Conservation (phyloP, 1,284 basidiomycete genomes). For the Ustilago shanxiensis region DNA sequence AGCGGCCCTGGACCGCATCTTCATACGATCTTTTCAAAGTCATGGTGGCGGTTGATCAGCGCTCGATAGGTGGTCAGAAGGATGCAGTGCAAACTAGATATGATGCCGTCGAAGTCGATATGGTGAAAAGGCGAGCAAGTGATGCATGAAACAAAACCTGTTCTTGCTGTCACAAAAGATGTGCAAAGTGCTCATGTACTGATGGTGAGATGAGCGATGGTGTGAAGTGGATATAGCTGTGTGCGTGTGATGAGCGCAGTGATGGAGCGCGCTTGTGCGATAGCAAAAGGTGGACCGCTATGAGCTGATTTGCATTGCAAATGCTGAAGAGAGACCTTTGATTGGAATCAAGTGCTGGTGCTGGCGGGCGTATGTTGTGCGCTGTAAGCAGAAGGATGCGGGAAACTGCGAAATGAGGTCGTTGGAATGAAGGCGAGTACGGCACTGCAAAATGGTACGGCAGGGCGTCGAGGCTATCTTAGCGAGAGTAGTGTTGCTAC, state of each 20-base stretch:
- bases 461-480: background rate
- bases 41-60: conserved; percentile 16
- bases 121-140: background rate
- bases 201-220: background rate
- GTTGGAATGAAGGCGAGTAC: conserved; percentile 2
- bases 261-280: conserved; percentile 5
- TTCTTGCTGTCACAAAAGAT: background rate
- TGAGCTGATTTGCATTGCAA: conserved; percentile 13
- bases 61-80: background rate
- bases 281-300: conserved; percentile 6
- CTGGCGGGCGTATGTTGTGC: no score
- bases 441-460: background rate
- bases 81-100: background rate
- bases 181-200: background rate
- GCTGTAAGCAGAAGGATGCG: background rate
- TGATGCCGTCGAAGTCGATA: background rate
- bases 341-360: conserved; percentile 6
- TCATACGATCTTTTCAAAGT: conserved; percentile 33
- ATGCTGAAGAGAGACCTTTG: background rate
- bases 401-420: conserved; percentile 14
- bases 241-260: background rate
- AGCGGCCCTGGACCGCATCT: conserved; percentile 15
- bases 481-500: background rate
- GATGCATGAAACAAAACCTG: background rate
- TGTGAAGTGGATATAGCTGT: background rate